Base-by-base conservation (phyloP, 306 rosid genomes). In the Gastrolobium villosum region DNA sequence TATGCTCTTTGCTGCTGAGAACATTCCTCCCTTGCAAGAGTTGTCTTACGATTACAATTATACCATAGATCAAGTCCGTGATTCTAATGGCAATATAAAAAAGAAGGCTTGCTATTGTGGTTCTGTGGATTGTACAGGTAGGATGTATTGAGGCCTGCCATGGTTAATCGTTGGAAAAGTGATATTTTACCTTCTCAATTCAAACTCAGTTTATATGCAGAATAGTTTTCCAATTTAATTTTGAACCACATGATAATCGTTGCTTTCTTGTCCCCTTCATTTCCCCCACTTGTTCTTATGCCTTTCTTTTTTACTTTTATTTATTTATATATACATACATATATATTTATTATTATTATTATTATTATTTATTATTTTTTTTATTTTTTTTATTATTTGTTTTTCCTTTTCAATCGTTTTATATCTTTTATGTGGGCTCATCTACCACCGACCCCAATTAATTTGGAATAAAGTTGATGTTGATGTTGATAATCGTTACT, bases 1-100 rank as follows among this genome's bases (percentile, higher is more conserved):
- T 37, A 92, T 94, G 97, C 50, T 94, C 57, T 94, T 92, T 75
- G 97, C 99, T n/a, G 95, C 89, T 2, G 99, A 94, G 78, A 92
- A 94, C 81, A 90, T 94, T 83, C 99, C 97, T 83, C 95, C 99
- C 3, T 64, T 94, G 88, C 95, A 90, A 77, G 99, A 94, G 87
- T 78, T 94, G 80, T 76, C 88, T 4, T 92, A 89, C 36, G 97
- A 92, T 83, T 94, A 94, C 87, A 94, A 94, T 44, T 94, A 94
- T 15, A 74, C 31, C 73, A 54, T 92, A 3, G 97, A 91, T 85
- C 87, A 89, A 77, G 97, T 94, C 41, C 81, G 39, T 30, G 99
- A 94, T 85, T 87, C 90, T 1, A 74, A 86, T 50, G 99, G 99
- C 32, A 92, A 88, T 54, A 79, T 92, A 30, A 94, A 87, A 84